Percentiles rank a stretch among this genome's conserved stretches.
These are phyloP conservation scores for Leucocoprinus leucothites DNA, from an alignment of 768 basidiomycete genomes.

Conservation along the genomic window DNA sequence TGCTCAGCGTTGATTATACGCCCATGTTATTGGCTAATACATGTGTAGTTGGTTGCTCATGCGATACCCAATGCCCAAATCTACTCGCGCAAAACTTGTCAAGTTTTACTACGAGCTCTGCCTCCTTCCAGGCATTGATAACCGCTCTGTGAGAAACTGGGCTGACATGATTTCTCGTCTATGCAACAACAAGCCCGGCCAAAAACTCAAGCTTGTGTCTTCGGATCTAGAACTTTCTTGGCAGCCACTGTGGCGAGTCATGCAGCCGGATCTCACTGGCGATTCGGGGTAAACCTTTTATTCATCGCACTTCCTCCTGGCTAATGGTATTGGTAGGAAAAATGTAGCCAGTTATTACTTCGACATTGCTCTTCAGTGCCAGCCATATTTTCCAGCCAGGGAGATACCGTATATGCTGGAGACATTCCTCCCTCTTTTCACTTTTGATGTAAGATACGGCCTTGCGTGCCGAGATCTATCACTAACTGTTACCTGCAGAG, in stretches of 20 bases:
- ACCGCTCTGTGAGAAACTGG: conserved; percentile 69
- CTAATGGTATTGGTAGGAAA: conserved; percentile 63
- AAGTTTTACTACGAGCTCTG: conserved; percentile 78
- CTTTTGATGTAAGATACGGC: conserved; percentile 55
- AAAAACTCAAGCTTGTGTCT: conserved; percentile 63
- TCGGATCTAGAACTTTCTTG: conserved; percentile 69
- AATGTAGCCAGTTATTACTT: conserved; percentile 43
- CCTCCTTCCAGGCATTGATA: conserved; percentile 72
- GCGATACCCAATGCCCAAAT: conserved; percentile 72
- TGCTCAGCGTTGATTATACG: conserved; percentile 16
- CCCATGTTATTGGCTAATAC: not conserved
- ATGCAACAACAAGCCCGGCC: conserved; percentile 60
- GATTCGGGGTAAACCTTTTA: conserved; percentile 60
- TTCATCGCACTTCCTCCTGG: conserved; percentile 38
- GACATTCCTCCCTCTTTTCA: conserved; percentile 67
- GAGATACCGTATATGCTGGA: conserved; percentile 72
- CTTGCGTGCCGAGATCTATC: not conserved
- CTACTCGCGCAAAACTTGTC: conserved; percentile 70
- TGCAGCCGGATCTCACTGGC: conserved; percentile 75
- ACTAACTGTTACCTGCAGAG: conserved; percentile 37
- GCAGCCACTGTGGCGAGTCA: conserved; percentile 70
- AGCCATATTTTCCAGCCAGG: conserved; percentile 60
- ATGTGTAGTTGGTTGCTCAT: conserved; percentile 69
- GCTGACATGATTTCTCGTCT: conserved; percentile 76
- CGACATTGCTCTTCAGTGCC: conserved; percentile 71